These are phyloP conservation scores for Colletotrichum acutatum DNA, from an alignment of 2,329 filamentous ascomycete genomes.

Conservation along the genomic window DNA sequence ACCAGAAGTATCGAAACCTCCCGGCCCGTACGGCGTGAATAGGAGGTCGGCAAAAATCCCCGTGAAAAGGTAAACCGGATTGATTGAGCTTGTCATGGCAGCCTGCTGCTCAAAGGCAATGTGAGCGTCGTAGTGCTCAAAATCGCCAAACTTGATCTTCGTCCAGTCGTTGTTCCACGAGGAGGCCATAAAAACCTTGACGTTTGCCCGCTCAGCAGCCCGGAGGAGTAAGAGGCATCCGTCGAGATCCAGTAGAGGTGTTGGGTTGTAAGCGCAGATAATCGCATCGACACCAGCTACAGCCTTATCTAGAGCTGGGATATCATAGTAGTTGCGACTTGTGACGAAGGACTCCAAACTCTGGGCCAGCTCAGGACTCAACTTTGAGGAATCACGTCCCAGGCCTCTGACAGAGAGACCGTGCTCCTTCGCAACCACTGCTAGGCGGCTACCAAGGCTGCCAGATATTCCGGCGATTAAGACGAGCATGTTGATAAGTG, in stretches of 20 bases:
- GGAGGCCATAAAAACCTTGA: constrained; percentile 43
- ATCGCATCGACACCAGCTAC: constrained; percentile 48
- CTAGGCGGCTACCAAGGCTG: constrained; percentile 45
- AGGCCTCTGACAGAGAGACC: constrained; percentile 49
- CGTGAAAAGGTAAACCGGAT: constrained; percentile 44
- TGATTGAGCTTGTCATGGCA: constrained; percentile 41
- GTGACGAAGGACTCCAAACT: constrained; percentile 44
- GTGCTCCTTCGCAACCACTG: constrained; percentile 38
- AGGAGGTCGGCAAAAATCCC: constrained; percentile 43
- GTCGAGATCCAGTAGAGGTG: constrained; percentile 42
- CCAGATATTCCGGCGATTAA: constrained; percentile 50
- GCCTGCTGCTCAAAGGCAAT: constrained; percentile 46
- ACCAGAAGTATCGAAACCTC: not conserved
- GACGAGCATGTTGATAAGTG: constrained; percentile 45
- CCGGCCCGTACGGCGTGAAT: constrained; percentile 32
- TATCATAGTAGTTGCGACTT: constrained; percentile 42
- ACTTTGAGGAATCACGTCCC: constrained; percentile 43
- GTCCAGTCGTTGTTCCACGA: constrained; percentile 49
- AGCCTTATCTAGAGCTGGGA: constrained; percentile 45
- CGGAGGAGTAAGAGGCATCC: constrained; percentile 48
- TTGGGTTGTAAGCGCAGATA: constrained; percentile 44
- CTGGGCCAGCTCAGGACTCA: constrained; percentile 33
- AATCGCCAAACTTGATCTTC: constrained; percentile 40
- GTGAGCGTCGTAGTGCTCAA: constrained; percentile 47
- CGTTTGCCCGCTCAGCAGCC: constrained; percentile 47